A percentile compares a stretch with the other conserved stretches of the same genome.
Evolutionary conservation across 139 green algal species (phyloP).

Genomic region (Pseudopediastrum boryanum): DNA sequence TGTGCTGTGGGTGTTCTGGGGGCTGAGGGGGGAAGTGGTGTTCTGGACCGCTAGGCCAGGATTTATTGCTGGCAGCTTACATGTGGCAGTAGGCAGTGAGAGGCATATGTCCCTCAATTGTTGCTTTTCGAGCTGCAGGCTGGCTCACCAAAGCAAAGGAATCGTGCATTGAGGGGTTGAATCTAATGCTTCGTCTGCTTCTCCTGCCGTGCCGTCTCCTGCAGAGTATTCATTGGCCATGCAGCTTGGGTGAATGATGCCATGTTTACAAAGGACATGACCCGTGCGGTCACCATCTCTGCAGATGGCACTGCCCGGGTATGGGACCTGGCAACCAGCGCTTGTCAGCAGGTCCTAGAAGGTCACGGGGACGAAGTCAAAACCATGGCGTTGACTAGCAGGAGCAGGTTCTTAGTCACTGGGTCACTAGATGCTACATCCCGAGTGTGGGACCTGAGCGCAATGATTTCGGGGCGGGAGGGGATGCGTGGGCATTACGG

Average conservation of each 20-base stretch:
- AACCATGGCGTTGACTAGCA: constrained; percentile 60
- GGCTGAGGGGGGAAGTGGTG: too few species aligned
- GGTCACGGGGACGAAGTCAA: constrained; percentile 69
- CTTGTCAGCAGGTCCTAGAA: constrained; percentile 56
- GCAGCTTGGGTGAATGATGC: constrained; percentile 69
- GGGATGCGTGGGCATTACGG: too few species aligned
- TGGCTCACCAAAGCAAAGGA: too few species aligned
- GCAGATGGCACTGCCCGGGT: constrained; percentile 50
- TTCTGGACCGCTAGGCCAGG: too few species aligned
- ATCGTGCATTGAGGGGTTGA: too few species aligned
- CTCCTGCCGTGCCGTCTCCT: neutral
- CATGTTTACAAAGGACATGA: constrained; percentile 50
- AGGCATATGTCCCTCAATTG: too few species aligned
- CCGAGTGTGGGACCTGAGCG: constrained; percentile 82
- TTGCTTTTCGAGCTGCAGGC: too few species aligned
- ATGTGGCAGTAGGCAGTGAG: too few species aligned
- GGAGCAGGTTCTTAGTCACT: constrained; percentile 74
- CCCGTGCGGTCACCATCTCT: constrained; percentile 54
- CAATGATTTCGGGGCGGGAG: too few species aligned
- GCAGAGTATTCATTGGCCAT: constrained; percentile 46
- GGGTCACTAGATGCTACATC: constrained; percentile 67
- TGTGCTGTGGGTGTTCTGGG: too few species aligned
- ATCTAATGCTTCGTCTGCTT: neutral
- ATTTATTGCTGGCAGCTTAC: too few species aligned
- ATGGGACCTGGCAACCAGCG: constrained; percentile 50